Conservation (phyloP, 164 flowering plant species). For the Dillenia turbinata region DNA sequence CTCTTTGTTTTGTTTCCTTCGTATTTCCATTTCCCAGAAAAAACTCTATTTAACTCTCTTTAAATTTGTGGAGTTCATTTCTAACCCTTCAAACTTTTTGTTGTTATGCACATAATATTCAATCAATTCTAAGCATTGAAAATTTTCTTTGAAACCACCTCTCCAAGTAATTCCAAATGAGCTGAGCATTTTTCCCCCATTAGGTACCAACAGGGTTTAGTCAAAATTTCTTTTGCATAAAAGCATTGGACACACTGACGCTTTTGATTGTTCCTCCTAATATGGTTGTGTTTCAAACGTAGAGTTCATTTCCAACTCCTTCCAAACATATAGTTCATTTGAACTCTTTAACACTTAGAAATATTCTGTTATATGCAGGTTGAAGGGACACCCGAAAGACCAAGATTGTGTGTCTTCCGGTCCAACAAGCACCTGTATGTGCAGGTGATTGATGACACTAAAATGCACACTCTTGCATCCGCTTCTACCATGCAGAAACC, state of each 20-base stretch:
- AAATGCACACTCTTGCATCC: constrained; percentile 96
- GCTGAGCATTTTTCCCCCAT: too few species aligned
- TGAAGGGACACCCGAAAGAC: constrained; percentile 92
- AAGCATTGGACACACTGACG: too few species aligned
- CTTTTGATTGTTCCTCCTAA: not conserved
- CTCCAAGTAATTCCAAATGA: too few species aligned
- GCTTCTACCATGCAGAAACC: constrained; percentile 92
- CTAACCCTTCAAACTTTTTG: too few species aligned
- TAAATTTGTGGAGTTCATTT: too few species aligned
- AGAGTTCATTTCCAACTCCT: not conserved
- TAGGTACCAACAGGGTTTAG: too few species aligned
- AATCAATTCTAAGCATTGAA: too few species aligned
- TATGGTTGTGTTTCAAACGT: not conserved
- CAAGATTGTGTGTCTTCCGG: constrained; percentile 82
- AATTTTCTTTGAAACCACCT: too few species aligned
- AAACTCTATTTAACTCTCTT: too few species aligned
- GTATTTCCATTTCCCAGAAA: too few species aligned
- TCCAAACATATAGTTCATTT: not conserved
- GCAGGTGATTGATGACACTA: constrained; percentile 93
- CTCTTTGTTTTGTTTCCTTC: too few species aligned
- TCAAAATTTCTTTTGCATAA: not conserved
- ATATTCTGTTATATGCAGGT: constrained; percentile 38
- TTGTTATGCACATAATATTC: too few species aligned
- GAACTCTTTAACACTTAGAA: not conserved
- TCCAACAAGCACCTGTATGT: constrained; percentile 91